Evolutionary conservation across 352 stramenopile species (phyloP), one percentile per base, ranked within the genome.

Genomic region (Phytophthora sojae): DNA sequence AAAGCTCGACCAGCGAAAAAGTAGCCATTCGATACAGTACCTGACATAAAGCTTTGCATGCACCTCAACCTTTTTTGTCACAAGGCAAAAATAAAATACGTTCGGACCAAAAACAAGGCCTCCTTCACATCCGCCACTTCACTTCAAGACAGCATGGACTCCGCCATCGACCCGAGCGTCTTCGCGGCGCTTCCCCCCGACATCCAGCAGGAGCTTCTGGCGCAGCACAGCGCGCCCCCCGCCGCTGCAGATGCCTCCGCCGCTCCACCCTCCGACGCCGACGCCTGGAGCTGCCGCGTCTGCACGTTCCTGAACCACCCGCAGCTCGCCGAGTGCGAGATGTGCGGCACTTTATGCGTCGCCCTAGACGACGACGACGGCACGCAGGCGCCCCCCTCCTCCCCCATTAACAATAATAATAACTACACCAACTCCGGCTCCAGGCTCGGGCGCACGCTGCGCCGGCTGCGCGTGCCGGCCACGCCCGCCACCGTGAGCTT

Each of bases 261-360:
- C 35, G 35, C 11, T 15, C 2, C 35, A 42, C 35, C 35, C 35
- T 17, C 35, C 32, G 32, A 12, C 11, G 57, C 35, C 35, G 35
- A 12, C 35, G 60, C 64, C 19, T 96, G 89, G 89, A 74, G 57
- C 14, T 96, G 89, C 52, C 77, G 77, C 51, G 86, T 91, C 65
- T 96, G 89, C 54, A 94, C 89, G 30, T 96, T 95, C 60, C 73
- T 78, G 4, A 96, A 96, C 69, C 89, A 96, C 37, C 78, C 83
- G 3, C 60, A 92, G 60, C 62, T 95, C 23, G 42, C 58, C 1
- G 80, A 88, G 58, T 94, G 85, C 57, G 86, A 96, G 68, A 89
- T 96, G 57, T 94, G 86, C 47, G 86, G 92, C 19, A 80, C 79
- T 1, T 54, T 77, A 7, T 85, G 75, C 21, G 55, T 81, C 2